phyloP scores from a whole-genome alignment of 768 basidiomycete species.

The Pisolithus albus region DNA sequence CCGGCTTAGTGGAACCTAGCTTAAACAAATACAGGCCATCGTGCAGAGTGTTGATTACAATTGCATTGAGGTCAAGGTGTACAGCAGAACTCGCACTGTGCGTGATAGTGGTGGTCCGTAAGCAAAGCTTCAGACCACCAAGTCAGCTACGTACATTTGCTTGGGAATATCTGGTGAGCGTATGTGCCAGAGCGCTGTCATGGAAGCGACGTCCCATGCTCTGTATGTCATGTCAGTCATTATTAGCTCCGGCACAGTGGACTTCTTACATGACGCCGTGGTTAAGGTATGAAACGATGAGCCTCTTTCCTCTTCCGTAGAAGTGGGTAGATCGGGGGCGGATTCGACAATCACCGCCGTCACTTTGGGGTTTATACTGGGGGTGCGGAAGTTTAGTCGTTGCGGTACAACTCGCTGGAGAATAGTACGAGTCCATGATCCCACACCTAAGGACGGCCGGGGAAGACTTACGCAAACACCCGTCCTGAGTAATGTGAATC shows the following conservation, averaged over 20 bases:
- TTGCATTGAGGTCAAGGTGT: neutral
- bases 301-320: neutral
- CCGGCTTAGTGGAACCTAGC: neutral
- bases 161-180: neutral
- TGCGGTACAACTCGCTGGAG: neutral
- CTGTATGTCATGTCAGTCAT: neutral
- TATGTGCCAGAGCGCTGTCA: neutral
- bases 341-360: neutral
- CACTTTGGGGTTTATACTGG: neutral
- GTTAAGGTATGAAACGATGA: conserved; percentile 1
- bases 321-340: neutral
- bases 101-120: no score
- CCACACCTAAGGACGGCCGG: neutral
- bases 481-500: neutral
- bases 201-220: neutral
- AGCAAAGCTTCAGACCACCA: no score
- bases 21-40: neutral
- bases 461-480: neutral
- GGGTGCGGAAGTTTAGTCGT: neutral
- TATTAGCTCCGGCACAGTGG: neutral
- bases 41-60: neutral
- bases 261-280: neutral
- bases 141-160: neutral
- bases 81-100: neutral
- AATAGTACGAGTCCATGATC: neutral